Evolutionary conservation across 2,329 filamentous ascomycete species (phyloP), one percentile per base, ranked within the genome.

Genomic region (Cytospora schulzeri): DNA sequence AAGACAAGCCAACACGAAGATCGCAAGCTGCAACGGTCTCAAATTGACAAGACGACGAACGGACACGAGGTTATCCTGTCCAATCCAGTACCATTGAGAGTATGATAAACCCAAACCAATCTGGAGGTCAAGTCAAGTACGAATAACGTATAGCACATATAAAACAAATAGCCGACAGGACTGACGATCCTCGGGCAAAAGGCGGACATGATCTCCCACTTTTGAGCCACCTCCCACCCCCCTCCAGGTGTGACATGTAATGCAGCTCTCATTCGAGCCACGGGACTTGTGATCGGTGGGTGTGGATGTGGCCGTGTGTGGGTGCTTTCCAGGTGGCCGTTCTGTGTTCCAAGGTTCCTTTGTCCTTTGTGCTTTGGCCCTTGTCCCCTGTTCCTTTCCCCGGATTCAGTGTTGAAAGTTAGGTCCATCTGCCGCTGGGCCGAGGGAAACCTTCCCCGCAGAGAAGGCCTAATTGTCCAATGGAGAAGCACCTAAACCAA

Each of bases 161-260:
- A 11, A 55, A 28, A 22, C 38, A 12, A 14, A 38, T 35, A 26
- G 6, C 22, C 14, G 28, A 11, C 33, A 31, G 59, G 50, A 26
- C 33, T 56, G 52, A 54, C 59, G n/a, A 50, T 50, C 52, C 29
- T 62, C 59, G 59, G 59, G 38, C 59, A 28, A 62, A 50, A 50
- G 59, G 59, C 38, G 54, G 35, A 11, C 19, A 48, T 8, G 33
- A 59, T 52, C 28, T n/a, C 31, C 35, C 45, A 8, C 28, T 54
- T 11, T 9, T n/a, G n/a, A n/a, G n/a, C n/a, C n/a, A n/a, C n/a
- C n/a, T n/a, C n/a, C n/a, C n/a, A n/a, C 31, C 28, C 29, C 48
- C 35, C 15, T 33, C 11, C 58, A 4, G n/a, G 19, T 35, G 38
- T 26, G 24, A 41, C 50, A 31, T 48, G 45, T 14, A 48, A 48